A percentile compares a stretch with the other conserved stretches of the same genome.
phyloP scores from a whole-genome alignment of 2,329 filamentous ascomycete species.

The Coniella vitis region DNA sequence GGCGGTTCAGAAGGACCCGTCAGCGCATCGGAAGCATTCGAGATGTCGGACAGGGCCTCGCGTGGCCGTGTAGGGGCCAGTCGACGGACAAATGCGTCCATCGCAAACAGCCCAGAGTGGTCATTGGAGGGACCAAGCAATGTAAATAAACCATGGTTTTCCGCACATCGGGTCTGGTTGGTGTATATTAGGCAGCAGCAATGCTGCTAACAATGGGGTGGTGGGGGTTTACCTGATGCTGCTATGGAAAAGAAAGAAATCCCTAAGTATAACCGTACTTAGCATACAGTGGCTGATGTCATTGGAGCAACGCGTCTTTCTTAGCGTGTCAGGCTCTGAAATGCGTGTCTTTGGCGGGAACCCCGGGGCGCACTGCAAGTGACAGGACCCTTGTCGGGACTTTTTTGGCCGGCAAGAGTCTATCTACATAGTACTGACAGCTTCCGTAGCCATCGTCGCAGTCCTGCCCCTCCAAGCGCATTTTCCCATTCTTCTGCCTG shows the following conservation, averaged over 20 bases:
- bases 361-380: too few relatives aligned
- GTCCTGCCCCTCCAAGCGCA: too few relatives aligned
- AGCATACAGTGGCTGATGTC: not conserved
- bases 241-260: too few relatives aligned
- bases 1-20: slow-evolving; percentile 22
- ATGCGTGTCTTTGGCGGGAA: too few relatives aligned
- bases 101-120: slow-evolving; percentile 5
- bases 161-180: not conserved
- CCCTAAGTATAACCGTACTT: too few relatives aligned
- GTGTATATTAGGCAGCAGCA: too few relatives aligned
- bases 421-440: too few relatives aligned
- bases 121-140: not conserved
- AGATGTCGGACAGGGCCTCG: slow-evolving; percentile 15
- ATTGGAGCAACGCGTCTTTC: slow-evolving; percentile 3
- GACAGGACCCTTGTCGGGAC: too few relatives aligned
- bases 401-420: too few relatives aligned
- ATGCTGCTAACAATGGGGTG: not conserved
- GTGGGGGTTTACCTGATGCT: too few relatives aligned
- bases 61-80: slow-evolving; percentile 13
- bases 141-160: not conserved
- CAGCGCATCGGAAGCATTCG: slow-evolving; percentile 12
- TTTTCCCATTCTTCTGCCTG: not conserved
- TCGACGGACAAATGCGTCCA: slow-evolving; percentile 25
- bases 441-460: not conserved
- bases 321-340: not conserved